Conservation (phyloP, 2,329 filamentous ascomycete species). For the Beauveria scarabaeidicola region DNA sequence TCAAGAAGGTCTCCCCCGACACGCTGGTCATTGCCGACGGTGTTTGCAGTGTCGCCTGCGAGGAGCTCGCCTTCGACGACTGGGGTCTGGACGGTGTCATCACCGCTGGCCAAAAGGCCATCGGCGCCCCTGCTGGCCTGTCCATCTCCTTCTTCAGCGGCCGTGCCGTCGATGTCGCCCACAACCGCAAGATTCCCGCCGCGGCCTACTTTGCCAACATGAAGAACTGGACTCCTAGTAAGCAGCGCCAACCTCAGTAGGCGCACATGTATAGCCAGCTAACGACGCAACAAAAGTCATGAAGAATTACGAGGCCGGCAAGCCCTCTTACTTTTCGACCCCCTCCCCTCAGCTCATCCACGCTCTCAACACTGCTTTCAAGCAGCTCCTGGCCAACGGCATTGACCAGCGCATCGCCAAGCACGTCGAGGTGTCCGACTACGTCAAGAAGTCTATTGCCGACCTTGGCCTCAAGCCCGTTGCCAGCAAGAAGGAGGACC, state of each 20-base stretch:
- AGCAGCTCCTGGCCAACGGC: conserved; percentile 73
- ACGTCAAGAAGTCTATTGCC: conserved; percentile 74
- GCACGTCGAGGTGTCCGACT: conserved; percentile 72
- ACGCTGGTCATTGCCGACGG: conserved; percentile 91
- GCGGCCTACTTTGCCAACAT: conserved; percentile 91
- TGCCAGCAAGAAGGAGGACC: conserved; percentile 75
- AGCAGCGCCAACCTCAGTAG: neutral
- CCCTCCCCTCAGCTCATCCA: conserved; percentile 90
- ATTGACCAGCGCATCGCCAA: conserved; percentile 74
- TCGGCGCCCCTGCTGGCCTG: conserved; percentile 87
- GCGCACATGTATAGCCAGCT: neutral
- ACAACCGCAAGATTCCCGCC: conserved; percentile 72
- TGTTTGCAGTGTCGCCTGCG: conserved; percentile 91
- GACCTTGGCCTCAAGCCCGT: conserved; percentile 82
- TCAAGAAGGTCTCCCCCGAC: conserved; percentile 79
- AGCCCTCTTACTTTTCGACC: conserved; percentile 95
- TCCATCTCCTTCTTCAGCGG: conserved; percentile 92
- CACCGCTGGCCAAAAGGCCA: conserved; percentile 93
- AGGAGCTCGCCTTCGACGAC: conserved; percentile 92
- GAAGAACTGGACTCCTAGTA: conserved; percentile 93
- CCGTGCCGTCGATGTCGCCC: conserved; percentile 72
- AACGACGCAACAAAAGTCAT: conserved; percentile 53
- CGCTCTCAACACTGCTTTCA: conserved; percentile 82
- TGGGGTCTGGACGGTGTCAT: conserved; percentile 91
- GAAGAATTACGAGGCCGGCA: conserved; percentile 98